These are phyloP conservation scores for Aspergillus asperescens DNA, from an alignment of 495 filamentous ascomycete species.

Conservation along the genomic window DNA sequence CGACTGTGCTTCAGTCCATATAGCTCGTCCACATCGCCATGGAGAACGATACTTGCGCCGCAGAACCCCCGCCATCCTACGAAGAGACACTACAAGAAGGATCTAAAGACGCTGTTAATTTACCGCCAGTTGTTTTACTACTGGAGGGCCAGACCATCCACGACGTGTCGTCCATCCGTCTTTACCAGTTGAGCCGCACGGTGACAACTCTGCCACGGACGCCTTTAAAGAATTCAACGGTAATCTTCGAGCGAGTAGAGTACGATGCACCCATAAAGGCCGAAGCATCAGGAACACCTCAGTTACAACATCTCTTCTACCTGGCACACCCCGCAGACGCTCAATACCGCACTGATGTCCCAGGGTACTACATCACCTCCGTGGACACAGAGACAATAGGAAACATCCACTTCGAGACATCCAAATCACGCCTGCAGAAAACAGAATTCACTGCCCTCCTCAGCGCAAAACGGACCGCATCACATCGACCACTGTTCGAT, in stretches of 20 bases:
- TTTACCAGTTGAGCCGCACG: neutral
- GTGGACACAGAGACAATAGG: slow-evolving; percentile 11
- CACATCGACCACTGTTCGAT: slow-evolving; percentile 13
- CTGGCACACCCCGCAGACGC: slow-evolving; percentile 17
- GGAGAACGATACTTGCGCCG: neutral
- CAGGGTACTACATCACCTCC: slow-evolving; percentile 18
- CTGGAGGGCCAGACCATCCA: neutral
- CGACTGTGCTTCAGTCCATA: neutral
- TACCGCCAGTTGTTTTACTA: neutral
- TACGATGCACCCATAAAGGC: neutral
- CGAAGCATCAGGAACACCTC: neutral
- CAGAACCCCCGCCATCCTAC: neutral
- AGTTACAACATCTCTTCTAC: slow-evolving; percentile 17
- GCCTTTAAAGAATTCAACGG: neutral
- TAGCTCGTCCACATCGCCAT: neutral
- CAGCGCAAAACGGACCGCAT: slow-evolving; percentile 9
- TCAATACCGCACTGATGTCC: slow-evolving; percentile 18
- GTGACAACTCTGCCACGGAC: neutral
- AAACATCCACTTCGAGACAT: slow-evolving; percentile 17
- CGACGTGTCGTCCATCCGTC: neutral
- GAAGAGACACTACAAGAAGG: neutral
- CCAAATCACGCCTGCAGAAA: slow-evolving; percentile 10
- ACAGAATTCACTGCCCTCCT: slow-evolving; percentile 12
- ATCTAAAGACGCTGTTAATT: no score
- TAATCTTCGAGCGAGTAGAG: neutral